These are phyloP conservation scores for Melastoma malabathricum DNA, from an alignment of 345 rosid genomes.

Conservation along the genomic window DNA sequence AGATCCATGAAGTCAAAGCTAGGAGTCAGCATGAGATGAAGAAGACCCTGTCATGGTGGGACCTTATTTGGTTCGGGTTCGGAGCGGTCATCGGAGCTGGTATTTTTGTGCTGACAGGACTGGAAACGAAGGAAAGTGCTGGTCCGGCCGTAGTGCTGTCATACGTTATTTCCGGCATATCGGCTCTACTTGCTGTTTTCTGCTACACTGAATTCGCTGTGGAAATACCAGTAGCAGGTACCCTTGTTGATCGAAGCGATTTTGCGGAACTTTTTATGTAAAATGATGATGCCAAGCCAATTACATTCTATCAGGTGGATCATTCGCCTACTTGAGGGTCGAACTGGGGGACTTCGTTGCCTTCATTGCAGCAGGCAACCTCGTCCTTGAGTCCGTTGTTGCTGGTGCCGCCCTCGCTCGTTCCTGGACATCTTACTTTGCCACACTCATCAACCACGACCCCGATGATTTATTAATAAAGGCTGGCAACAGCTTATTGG, in stretches of 20 bases:
- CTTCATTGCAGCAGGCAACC: conserved; percentile 83
- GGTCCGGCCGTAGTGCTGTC: conserved; percentile 38
- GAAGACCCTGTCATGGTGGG: conserved; percentile 34
- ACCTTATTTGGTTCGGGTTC: conserved; percentile 34
- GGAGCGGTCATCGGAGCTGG: conserved; percentile 37
- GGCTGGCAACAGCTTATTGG: conserved; percentile 46
- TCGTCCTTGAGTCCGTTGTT: conserved; percentile 53
- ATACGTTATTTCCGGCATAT: conserved; percentile 26
- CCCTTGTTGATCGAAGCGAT: not conserved
- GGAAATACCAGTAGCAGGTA: conserved; percentile 30
- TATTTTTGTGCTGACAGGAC: conserved; percentile 34
- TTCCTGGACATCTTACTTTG: conserved; percentile 80
- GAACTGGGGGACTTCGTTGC: conserved; percentile 90
- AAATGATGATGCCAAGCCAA: no score
- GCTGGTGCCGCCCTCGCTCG: conserved; percentile 73
- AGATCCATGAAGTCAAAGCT: conserved; percentile 25
- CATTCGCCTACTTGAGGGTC: conserved; percentile 45
- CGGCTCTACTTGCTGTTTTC: conserved; percentile 37
- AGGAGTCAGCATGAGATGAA: conserved; percentile 32
- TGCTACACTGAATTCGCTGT: conserved; percentile 46
- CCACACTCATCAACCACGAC: conserved; percentile 64
- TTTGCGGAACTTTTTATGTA: no score
- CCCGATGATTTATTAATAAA: no score
- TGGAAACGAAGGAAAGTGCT: conserved; percentile 15
- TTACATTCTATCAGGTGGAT: no score